A percentile compares a stretch with the other conserved stretches of the same genome.
These are phyloP conservation scores for Colletotrichum scovillei DNA, from an alignment of 2,329 filamentous ascomycete genomes.

Conservation along the genomic window DNA sequence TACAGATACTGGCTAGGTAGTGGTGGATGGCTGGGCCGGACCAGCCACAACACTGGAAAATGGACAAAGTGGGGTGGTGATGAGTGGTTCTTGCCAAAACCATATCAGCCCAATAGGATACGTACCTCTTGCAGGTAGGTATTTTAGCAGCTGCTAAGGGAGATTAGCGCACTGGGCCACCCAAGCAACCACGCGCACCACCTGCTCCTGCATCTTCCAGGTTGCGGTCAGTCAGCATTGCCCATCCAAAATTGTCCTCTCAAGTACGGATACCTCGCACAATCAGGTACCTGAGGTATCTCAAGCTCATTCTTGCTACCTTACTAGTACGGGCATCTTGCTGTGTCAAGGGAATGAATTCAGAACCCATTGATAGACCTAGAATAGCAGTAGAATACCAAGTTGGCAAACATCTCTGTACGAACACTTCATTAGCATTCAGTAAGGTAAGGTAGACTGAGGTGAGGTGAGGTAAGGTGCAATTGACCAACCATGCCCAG, in stretches of 20 bases:
- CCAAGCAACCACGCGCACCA: constrained; percentile 23
- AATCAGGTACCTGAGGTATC: background rate
- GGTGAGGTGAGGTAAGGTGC: no score
- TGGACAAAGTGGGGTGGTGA: background rate
- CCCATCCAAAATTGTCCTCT: background rate
- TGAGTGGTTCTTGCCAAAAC: background rate
- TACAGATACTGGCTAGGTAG: background rate
- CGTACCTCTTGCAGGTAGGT: background rate
- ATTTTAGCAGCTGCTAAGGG: background rate
- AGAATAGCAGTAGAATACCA: background rate
- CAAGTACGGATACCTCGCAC: background rate
- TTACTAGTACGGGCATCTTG: no score
- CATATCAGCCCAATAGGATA: constrained; percentile 1
- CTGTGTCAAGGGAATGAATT: background rate
- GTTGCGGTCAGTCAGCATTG: background rate
- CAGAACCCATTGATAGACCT: background rate
- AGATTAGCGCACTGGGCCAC: constrained; percentile 20
- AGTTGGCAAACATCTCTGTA: background rate
- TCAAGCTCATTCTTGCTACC: no score
- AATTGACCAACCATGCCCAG: constrained; percentile 1
- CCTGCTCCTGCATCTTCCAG: background rate
- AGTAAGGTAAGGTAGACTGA: no score
- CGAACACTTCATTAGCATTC: no score
- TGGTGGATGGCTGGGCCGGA: constrained; percentile 5
- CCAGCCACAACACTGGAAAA: constrained; percentile 18